Conservation (phyloP, 306 rosid genomes). For the Gleditsia sinensis region DNA sequence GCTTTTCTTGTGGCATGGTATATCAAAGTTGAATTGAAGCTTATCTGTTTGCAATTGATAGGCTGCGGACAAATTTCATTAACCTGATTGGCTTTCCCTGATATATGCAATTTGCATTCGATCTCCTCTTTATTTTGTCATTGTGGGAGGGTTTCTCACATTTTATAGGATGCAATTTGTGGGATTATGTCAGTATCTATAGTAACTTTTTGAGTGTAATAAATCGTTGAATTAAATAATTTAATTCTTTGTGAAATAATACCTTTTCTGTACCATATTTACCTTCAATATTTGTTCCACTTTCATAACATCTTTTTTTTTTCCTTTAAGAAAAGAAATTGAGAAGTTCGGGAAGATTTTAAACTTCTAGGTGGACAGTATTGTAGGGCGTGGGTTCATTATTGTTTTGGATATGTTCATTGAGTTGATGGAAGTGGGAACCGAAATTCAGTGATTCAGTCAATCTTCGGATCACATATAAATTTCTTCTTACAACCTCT, state of each 20-base stretch:
- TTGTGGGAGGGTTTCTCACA: neutral
- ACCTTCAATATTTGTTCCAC: neutral
- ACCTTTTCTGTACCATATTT: neutral
- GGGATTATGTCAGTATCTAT: neutral
- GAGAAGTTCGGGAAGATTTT: neutral
- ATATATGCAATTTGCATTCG: neutral
- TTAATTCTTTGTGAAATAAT: neutral
- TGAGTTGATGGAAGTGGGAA: constrained; percentile 1
- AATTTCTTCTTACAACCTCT: neutral
- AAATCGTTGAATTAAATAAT: too few species aligned
- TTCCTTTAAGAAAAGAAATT: neutral
- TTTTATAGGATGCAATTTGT: neutral
- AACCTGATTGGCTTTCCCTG: neutral
- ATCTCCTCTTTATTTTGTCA: neutral
- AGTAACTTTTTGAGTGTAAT: neutral
- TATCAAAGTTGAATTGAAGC: neutral
- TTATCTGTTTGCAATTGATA: neutral
- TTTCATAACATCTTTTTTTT: neutral
- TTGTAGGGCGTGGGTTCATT: neutral
- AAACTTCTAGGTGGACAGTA: neutral
- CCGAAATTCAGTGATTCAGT: constrained; percentile 2
- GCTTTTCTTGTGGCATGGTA: neutral
- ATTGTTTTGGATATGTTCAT: neutral
- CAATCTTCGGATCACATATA: neutral
- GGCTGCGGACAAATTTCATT: neutral